These are phyloP conservation scores for Colletotrichum spaethianum DNA, from an alignment of 2,329 filamentous ascomycete species.

Conservation along the genomic window DNA sequence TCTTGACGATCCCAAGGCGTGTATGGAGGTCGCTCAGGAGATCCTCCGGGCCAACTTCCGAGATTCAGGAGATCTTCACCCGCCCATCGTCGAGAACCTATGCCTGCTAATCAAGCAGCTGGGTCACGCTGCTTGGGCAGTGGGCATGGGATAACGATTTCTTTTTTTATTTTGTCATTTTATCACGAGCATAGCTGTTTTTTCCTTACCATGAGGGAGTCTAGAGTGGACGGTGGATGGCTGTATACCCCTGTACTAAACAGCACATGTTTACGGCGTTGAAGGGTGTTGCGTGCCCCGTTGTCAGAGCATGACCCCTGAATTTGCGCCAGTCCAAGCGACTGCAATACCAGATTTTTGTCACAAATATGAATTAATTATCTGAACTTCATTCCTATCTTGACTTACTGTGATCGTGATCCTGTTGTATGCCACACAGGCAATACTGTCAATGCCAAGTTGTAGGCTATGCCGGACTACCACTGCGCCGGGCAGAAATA, in stretches of 20 bases:
- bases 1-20: conserved; percentile 69
- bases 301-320: conserved; percentile 1
- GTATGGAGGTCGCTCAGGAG: conserved; percentile 72
- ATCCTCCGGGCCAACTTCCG: conserved; percentile 69
- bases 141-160: conserved; percentile 47
- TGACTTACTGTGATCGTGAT: no score
- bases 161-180: background rate
- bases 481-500: background rate
- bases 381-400: background rate
- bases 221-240: conserved; percentile 14
- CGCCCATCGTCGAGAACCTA: conserved; percentile 78
- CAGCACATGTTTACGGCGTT: conserved; percentile 22
- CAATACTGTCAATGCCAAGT: background rate
- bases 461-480: no score
- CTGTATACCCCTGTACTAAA: conserved; percentile 37
- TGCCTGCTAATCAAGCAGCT: conserved; percentile 75
- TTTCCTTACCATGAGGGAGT: conserved; percentile 19
- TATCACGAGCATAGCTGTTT: background rate
- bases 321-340: conserved; percentile 17
- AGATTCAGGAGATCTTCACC: conserved; percentile 58
- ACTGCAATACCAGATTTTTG: conserved; percentile 8
- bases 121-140: conserved; percentile 62
- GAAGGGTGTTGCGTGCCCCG: background rate
- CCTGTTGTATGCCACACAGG: no score
- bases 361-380: background rate